These are phyloP conservation scores for Trichosporon sp. DNA, from an alignment of 1,284 basidiomycete genomes.

Conservation along the genomic window DNA sequence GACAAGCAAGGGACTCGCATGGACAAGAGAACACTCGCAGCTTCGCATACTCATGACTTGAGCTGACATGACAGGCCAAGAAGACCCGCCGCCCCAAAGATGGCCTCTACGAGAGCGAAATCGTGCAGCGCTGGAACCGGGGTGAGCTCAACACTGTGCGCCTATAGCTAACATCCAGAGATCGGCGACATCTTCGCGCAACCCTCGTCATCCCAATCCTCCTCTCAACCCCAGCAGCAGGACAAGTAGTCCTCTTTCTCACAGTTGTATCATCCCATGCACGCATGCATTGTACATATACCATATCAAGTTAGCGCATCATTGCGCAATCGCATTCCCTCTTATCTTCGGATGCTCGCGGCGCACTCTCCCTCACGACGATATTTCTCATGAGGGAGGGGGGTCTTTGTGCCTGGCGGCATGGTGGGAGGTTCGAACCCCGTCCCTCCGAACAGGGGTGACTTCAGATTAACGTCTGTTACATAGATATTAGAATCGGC, in stretches of 20 bases:
- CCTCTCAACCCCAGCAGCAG: neutral
- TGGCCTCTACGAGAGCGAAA: conserved; percentile 29
- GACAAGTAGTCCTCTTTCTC: neutral
- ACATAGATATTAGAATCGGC: too few relatives aligned
- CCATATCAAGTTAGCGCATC: neutral
- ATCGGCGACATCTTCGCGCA: conserved; percentile 34
- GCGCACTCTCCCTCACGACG: too few relatives aligned
- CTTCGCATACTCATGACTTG: neutral
- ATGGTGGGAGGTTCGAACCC: too few relatives aligned
- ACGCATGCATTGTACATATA: neutral
- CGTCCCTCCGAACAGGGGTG: too few relatives aligned
- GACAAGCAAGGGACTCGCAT: too few relatives aligned
- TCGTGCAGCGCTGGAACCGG: conserved; percentile 38
- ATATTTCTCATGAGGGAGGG: too few relatives aligned
- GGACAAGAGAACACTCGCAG: neutral
- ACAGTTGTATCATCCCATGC: neutral
- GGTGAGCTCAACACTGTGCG: conserved; percentile 19
- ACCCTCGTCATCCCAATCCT: neutral
- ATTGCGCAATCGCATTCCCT: too few relatives aligned
- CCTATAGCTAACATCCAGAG: conserved; percentile 21
- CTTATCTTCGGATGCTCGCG: too few relatives aligned
- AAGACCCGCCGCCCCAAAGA: conserved; percentile 5
- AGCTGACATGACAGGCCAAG: conserved; percentile 5
- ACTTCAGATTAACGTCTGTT: too few relatives aligned
- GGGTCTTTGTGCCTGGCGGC: too few relatives aligned